Conservation (phyloP, 164 flowering plant genomes). For the Sextonia rubra region DNA sequence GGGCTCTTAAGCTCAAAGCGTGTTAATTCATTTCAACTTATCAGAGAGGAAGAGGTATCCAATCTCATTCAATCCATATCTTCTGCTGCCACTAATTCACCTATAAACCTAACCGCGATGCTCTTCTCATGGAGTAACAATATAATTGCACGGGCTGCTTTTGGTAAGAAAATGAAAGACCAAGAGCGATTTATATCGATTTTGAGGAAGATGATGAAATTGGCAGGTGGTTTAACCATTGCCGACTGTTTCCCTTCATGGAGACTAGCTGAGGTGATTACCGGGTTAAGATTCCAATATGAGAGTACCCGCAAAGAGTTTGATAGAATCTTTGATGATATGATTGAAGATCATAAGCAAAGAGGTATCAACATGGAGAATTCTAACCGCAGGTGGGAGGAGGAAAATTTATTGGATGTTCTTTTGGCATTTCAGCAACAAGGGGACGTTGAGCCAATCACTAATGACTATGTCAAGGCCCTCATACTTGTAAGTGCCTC, state of each 20-base stretch:
- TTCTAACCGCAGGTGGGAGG: not conserved
- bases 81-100: not conserved
- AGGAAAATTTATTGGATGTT: constrained; percentile 11
- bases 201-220: not conserved
- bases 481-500: constrained; percentile 2
- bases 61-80: constrained; percentile 11
- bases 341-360: not conserved
- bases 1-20: constrained; percentile 31
- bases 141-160: constrained; percentile 19
- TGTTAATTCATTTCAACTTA: constrained; percentile 20
- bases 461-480: not conserved
- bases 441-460: constrained; percentile 3
- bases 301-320: not conserved
- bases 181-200: constrained; percentile 13
- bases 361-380: not conserved
- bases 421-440: constrained; percentile 4
- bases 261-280: not conserved
- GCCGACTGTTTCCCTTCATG: constrained; percentile 10
- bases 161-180: constrained; percentile 21
- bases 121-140: constrained; percentile 11
- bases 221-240: constrained; percentile 9
- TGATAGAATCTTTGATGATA: not conserved
- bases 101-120: constrained; percentile 15
- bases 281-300: not conserved
- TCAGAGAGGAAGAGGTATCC: constrained; percentile 31